Base-by-base conservation (phyloP, 805 yeast species). In the Metschnikowia sp. region DNA sequence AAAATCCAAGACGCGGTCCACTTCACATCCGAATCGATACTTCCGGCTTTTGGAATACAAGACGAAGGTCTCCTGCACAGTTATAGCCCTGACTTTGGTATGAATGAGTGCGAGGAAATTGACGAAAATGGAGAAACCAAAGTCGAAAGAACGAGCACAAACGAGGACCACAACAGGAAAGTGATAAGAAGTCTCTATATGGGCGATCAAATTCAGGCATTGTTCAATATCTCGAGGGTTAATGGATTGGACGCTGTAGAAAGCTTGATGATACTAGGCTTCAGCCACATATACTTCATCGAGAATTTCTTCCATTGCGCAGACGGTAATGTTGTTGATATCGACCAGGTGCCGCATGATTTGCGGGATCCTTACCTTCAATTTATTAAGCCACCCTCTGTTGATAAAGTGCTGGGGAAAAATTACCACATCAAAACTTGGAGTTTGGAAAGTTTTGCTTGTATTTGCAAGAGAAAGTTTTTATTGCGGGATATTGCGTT, bases 181-280 rank as follows among this genome's bases (percentile, higher is more conserved):
- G 84, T 89, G 1, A 66, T 88, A 18, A 75, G 91, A 48, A 78
- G 87, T 55, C 66, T 89, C 45, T 82, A 69, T 54, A 76, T 80
- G 43, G 86, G 86, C 12, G 97, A 89, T 61, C 76, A 75, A 39
- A 86, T 90, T 22, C 76, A 70, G n/a, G 79, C 79, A 11, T 66
- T 89, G 13, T 83, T 88, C 83, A 89, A 89, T 60, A 82, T 86
- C 1, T 81, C 91, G 45, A 81, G 82, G 41, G 79, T 90, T 18
- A 68, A 84, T 48, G 96, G 96, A 0, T 66, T 89, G n/a, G 87
- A 83, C 30, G 82, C 90, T 2, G 70, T 77, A 13, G 96, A 88
- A 58, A 87, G 92, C 12, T 72, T 89, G 34, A 66, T 89, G 62
- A 85, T 89, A 28, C 62, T 84, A 34, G 96, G 96, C 0, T 66